Conservation (phyloP, 2,329 filamentous ascomycete genomes). For the Berkeleyomyces rouxiae region DNA sequence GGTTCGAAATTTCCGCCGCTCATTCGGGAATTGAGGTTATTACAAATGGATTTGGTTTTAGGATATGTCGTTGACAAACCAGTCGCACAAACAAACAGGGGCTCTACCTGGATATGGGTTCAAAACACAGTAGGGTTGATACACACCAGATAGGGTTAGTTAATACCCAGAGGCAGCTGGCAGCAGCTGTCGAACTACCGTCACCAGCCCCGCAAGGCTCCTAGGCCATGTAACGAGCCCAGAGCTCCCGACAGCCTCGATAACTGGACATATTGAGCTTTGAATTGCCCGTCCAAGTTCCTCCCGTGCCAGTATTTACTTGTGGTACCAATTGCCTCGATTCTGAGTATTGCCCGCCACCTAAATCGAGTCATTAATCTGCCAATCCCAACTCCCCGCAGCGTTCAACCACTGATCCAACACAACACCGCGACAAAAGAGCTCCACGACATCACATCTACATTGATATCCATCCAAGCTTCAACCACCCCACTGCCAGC, state of each 20-base stretch:
- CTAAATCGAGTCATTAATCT: not conserved
- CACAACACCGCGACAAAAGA: conserved; percentile 4
- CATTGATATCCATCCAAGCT: conserved; percentile 1
- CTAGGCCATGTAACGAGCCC: not conserved
- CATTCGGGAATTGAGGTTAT: not conserved
- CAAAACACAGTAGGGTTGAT: not conserved
- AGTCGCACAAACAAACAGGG: not conserved
- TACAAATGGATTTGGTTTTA: not conserved
- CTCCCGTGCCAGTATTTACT: too few species aligned
- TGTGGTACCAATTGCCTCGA: too few species aligned
- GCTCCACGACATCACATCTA: conserved; percentile 2
- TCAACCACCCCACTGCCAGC: not conserved
- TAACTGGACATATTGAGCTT: not conserved
- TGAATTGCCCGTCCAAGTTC: too few species aligned
- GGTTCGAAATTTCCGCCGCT: not conserved
- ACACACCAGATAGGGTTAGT: not conserved
- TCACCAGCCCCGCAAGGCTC: conserved; percentile 10
- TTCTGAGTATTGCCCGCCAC: not conserved
- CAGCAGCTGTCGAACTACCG: not conserved
- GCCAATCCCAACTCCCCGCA: not conserved
- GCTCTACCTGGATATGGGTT: not conserved
- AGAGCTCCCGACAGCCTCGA: conserved; percentile 1
- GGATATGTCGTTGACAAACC: not conserved
- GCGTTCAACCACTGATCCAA: not conserved
- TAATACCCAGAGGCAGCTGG: not conserved